Base-by-base conservation (phyloP, 2,329 filamentous ascomycete genomes). In the Aciculosporium take region DNA sequence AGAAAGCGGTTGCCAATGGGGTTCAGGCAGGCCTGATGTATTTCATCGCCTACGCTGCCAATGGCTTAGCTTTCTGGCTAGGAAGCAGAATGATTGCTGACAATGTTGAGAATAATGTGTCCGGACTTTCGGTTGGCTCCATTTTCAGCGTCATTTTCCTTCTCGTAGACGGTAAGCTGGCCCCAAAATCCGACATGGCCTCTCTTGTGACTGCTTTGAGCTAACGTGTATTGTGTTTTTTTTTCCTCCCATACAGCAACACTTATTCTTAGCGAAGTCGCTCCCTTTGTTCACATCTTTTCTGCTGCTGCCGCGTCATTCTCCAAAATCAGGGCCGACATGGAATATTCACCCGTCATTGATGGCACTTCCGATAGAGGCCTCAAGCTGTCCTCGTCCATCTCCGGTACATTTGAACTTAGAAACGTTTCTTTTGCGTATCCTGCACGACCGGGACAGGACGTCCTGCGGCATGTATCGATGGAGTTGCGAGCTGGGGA, bases 41-140 rank as follows among this genome's bases (percentile, higher is more conserved):
- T 51, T 81, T 81, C 49, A 68, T 81, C 43, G 74, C 76, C 3
- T 81, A 79, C 48, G 65, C 72, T 2, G 74, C 74, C 5, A 80
- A 79, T 50, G 76, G 71, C 7, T 57, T 81, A 9, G 76, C 77
- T 0, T 81, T 80, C 51, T 82, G 75, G 74, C 71, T 79, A 54
- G 78, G 77, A 34, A 76, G 72, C 47, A 62, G 58, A 32, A 28
- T 41, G 44, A 57, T 60, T 29, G 56, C 56, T 2, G 49, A 56
- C 61, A 2, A 56, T 63, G 6, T 52, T 54, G 21, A 45, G 53
- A 36, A 36, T n/a, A 25, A 36, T 10, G 33, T 36, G 53, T 44
- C 58, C 7, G 65, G 63, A 3, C 63, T 63, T 0, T 58, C 59
- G 0, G 54, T 65, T 1, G 71, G 71, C 30, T 56, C 64, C n/a